Evolutionary conservation across 2,329 filamentous ascomycete species (phyloP).

Genomic region (Didymella pinodella): DNA sequence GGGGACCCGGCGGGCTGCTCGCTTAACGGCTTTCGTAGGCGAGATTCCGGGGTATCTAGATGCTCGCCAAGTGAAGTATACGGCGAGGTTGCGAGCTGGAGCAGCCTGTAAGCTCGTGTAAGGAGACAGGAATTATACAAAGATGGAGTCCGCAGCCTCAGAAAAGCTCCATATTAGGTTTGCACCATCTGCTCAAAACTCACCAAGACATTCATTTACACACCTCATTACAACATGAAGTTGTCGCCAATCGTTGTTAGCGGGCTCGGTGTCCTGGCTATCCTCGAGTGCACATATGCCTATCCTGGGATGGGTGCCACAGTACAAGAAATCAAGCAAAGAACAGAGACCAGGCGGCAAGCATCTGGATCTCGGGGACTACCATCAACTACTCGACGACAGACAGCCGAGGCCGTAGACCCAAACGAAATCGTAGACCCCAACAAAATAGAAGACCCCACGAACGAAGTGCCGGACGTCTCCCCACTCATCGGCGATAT

Average conservation of each 20-base stretch:
- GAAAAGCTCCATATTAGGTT: too few relatives aligned
- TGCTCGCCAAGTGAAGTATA: constrained; percentile 2
- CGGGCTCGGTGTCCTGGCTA: constrained; percentile 21
- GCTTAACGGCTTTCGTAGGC: background rate
- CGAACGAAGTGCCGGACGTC: constrained; percentile 14
- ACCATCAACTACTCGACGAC: constrained; percentile 4
- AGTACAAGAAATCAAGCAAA: constrained; percentile 16
- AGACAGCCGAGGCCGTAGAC: background rate
- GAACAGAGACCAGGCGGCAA: constrained; percentile 1
- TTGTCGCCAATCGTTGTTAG: constrained; percentile 22
- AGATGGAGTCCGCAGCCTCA: background rate
- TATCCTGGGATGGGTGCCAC: constrained; percentile 29
- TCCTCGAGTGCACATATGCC: constrained; percentile 27
- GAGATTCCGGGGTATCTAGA: constrained; percentile 9
- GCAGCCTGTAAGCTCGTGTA: constrained; percentile 4
- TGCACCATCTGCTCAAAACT: background rate
- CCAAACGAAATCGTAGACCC: background rate
- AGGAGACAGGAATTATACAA: background rate
- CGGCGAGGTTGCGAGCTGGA: constrained; percentile 16
- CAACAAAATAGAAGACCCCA: constrained; percentile 6
- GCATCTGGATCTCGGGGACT: constrained; percentile 2
- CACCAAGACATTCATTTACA: background rate
- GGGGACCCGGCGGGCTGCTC: background rate
- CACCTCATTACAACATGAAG: constrained; percentile 26
- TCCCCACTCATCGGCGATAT: constrained; percentile 39